These are phyloP conservation scores for Ceratobasidium sp. DNA, from an alignment of 1,284 basidiomycete species.

Conservation along the genomic window DNA sequence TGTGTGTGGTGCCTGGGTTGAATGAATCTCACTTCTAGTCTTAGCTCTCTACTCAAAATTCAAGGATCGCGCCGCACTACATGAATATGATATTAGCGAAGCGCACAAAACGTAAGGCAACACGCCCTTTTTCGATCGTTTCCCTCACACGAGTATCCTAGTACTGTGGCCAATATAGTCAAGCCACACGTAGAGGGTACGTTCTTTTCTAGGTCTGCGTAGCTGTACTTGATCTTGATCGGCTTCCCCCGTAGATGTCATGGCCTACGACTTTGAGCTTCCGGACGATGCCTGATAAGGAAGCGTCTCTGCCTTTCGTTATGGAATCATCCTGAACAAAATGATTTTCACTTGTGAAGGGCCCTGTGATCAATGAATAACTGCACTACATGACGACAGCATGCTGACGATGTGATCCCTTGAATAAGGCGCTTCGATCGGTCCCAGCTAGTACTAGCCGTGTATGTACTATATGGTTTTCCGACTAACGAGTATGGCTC, in stretches of 20 bases:
- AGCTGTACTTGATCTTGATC: background rate
- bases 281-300: slow-evolving; percentile 19
- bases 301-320: background rate
- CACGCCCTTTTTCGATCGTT: background rate
- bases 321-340: background rate
- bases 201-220: background rate
- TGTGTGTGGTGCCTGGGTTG: background rate
- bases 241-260: background rate
- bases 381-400: background rate
- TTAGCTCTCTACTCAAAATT: slow-evolving; percentile 15
- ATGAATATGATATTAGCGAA: slow-evolving; percentile 19
- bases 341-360: background rate
- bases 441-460: background rate
- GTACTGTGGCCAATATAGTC: slow-evolving; percentile 7
- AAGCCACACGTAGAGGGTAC: slow-evolving; percentile 12
- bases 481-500: too few species aligned
- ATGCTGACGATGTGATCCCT: background rate
- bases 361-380: background rate
- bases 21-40: background rate
- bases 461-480: background rate
- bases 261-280: slow-evolving; percentile 31
- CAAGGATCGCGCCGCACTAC: slow-evolving; percentile 18
- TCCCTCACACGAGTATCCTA: background rate
- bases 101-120: slow-evolving; percentile 5
- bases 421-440: background rate